These are phyloP conservation scores for Pichia eremophila DNA, from an alignment of 805 yeast genomes.

Conservation along the genomic window DNA sequence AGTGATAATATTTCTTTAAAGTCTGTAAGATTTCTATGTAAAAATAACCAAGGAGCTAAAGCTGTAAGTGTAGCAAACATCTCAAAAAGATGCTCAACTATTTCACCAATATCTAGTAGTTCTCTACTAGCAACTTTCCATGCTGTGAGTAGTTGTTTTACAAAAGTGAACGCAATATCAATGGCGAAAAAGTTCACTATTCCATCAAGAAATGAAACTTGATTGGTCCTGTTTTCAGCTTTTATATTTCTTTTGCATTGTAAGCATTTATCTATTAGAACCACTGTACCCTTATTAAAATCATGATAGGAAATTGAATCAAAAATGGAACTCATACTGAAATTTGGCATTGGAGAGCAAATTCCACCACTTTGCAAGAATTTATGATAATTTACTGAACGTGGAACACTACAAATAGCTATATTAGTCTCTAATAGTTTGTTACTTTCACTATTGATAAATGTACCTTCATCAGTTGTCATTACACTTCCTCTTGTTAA, in stretches of 20 bases:
- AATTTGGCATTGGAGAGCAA: background rate
- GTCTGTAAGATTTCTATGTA: background rate
- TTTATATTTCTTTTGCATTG: background rate
- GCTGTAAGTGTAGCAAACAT: background rate
- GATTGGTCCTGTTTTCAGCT: background rate
- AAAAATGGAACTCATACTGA: background rate
- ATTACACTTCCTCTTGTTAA: background rate
- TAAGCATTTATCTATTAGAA: constrained; percentile 1
- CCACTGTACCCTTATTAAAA: background rate
- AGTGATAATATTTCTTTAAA: background rate
- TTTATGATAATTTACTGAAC: background rate
- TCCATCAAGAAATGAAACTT: background rate
- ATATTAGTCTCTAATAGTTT: background rate
- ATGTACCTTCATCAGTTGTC: background rate
- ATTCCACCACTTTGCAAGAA: background rate
- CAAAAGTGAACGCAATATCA: too few species aligned
- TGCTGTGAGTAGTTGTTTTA: too few species aligned
- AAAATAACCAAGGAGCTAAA: background rate
- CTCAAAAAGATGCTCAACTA: too few species aligned
- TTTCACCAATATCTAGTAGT: too few species aligned
- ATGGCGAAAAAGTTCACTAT: background rate
- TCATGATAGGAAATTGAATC: background rate
- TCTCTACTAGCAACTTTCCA: too few species aligned
- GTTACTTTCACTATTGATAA: background rate
- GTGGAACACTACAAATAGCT: background rate